Conservation (phyloP, 2,329 filamentous ascomycete species). For the Cladosporium sp. region DNA sequence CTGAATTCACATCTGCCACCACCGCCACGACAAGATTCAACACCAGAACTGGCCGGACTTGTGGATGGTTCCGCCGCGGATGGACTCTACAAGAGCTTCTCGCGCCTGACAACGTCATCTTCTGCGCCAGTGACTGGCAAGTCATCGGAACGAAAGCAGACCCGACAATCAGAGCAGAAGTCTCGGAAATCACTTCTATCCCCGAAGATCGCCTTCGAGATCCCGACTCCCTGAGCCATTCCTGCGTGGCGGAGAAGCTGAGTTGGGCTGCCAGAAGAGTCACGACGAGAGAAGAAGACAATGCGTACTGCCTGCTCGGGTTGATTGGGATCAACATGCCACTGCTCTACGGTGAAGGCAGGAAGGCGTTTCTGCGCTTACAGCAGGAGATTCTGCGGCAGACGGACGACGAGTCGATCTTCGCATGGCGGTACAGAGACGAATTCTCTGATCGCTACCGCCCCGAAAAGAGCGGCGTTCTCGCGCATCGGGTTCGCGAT, state of each 20-base stretch:
- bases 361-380: conserved; percentile 6
- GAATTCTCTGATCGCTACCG: neutral
- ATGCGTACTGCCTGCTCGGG: conserved; percentile 41
- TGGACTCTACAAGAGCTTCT: conserved; percentile 18
- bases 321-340: conserved; percentile 42
- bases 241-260: conserved; percentile 12
- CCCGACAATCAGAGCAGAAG: neutral
- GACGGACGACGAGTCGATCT: conserved; percentile 14
- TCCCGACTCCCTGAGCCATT: neutral
- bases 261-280: conserved; percentile 9
- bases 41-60: neutral
- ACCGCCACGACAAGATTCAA: neutral
- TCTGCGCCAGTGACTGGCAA: conserved; percentile 2
- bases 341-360: conserved; percentile 35
- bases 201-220: neutral
- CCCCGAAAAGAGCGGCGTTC: neutral
- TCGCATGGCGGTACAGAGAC: conserved; percentile 8
- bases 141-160: neutral
- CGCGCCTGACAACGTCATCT: conserved; percentile 4
- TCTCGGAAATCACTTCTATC: conserved; percentile 11
- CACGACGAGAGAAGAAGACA: conserved; percentile 32
- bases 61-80: conserved; percentile 13
- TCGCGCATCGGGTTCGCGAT: neutral
- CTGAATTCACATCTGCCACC: neutral
- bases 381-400: conserved; percentile 11